phyloP scores from a whole-genome alignment of 352 stramenopile genomes.

The Globisporangium mamillatum region DNA sequence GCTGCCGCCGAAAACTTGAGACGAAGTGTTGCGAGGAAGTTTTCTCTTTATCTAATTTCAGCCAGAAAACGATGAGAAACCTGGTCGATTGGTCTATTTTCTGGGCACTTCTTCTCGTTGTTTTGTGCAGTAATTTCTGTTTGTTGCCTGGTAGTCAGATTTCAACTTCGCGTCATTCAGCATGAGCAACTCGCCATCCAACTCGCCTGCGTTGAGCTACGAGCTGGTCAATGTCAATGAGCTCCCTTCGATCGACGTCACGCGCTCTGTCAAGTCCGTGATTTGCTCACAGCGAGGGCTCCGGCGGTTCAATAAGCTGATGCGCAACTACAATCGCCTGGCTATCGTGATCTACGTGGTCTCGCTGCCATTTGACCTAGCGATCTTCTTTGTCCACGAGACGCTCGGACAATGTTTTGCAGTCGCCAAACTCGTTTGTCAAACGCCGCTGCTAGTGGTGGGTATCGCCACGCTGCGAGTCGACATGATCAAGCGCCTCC shows the following conservation, averaged over 20 bases:
- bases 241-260: constrained; percentile 11
- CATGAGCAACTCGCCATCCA: not conserved
- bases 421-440: not conserved
- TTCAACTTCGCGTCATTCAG: not conserved
- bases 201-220: not conserved
- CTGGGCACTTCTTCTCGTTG: too few species aligned
- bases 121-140: too few species aligned
- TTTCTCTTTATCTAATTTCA: too few species aligned
- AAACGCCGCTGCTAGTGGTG: not conserved
- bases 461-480: not conserved
- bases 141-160: too few species aligned
- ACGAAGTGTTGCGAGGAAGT: too few species aligned
- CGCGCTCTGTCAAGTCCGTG: constrained; percentile 11
- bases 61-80: too few species aligned
- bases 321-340: not conserved
- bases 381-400: constrained; percentile 4
- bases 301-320: not conserved
- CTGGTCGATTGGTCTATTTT: too few species aligned
- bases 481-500: constrained; percentile 10
- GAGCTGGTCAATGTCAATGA: constrained; percentile 8
- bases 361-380: constrained; percentile 6
- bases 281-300: not conserved
- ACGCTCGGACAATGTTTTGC: not conserved
- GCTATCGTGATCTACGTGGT: not conserved
- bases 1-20: too few species aligned